Evolutionary conservation across 495 filamentous ascomycete genomes (phyloP), one percentile per base, ranked within the genome.

Genomic region (Penicillium malachiteum): DNA sequence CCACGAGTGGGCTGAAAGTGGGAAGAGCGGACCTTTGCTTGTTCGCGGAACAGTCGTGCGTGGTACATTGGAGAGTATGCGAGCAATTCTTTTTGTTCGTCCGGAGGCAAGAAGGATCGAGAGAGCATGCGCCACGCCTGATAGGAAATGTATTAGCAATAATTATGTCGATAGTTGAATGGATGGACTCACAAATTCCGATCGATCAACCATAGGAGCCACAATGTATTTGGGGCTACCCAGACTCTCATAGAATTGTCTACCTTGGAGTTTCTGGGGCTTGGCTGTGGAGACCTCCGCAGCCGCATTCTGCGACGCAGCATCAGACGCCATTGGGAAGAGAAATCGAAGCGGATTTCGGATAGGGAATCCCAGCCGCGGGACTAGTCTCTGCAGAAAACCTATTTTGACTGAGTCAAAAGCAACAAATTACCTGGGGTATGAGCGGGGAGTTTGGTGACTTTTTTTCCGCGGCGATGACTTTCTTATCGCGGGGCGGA

Each of bases 141-240:
- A 17, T 3, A 50, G 52, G 30, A 35, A 5, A 26, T 13, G 16
- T 16, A 40, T 47, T 7, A 54, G 76, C 42, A 30, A n/a, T 18
- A 30, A 46, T 46, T 37, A 6, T 6, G 21, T 7, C 2, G 26
- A 8, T 42, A 17, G 1, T n/a, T 14, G 38, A 14, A 30, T 12
- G 26, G 30, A 58, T 52, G 52, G 31, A 77, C 87, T 56, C 78
- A 96, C 93, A 75, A 96, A 96, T 76, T 98, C 95, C 4, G 91
- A 96, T 66, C 96, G 88, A 60, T 97, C 94, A 17, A 99, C 94
- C 94, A 99, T 99, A 33, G 94, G 94, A 34, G 94, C 94, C 30
- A 99, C 81, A 39, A 97, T 82, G 58, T 88, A 85, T 65, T 89
- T 95, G 0, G 94, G 94, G 52, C 87, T 91, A 11, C 95, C 94